These are phyloP conservation scores for Flammula alnicola DNA, from an alignment of 1,284 basidiomycete species.

Conservation along the genomic window DNA sequence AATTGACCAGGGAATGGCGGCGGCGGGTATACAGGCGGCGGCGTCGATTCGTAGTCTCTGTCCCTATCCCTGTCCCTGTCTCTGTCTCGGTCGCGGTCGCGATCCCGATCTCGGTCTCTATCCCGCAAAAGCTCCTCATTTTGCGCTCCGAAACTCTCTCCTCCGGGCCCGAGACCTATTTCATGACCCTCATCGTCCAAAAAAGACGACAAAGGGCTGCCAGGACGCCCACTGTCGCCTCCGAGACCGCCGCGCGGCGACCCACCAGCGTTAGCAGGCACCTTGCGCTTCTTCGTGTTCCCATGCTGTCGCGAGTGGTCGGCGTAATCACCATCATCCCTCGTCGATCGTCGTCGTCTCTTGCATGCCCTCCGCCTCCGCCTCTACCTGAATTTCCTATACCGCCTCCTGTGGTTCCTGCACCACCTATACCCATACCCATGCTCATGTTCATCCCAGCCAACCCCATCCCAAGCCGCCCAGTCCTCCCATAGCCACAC, in stretches of 20 bases:
- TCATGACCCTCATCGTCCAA: constrained; percentile 21
- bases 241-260: constrained; percentile 43
- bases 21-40: constrained; percentile 25
- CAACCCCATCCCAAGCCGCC: constrained; percentile 22
- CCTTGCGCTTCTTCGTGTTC: constrained; percentile 87
- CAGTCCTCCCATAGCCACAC: constrained; percentile 27
- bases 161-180: constrained; percentile 2
- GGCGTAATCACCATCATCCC: constrained; percentile 61
- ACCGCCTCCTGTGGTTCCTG: constrained; percentile 33
- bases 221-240: constrained; percentile 17
- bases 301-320: constrained; percentile 74
- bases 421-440: constrained; percentile 7
- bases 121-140: constrained; percentile 16
- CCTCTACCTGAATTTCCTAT: constrained; percentile 35
- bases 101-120: constrained; percentile 29
- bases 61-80: constrained; percentile 18
- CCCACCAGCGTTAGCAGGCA: constrained; percentile 52
- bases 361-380: constrained; percentile 16
- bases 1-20: constrained; percentile 28
- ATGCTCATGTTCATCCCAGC: constrained; percentile 19
- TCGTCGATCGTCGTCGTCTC: constrained; percentile 52
- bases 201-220: constrained; percentile 18
- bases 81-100: constrained; percentile 25
- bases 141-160: constrained; percentile 8
- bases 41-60: constrained; percentile 21